Conservation (phyloP, 2,329 filamentous ascomycete genomes). For the Amauroascus niger region DNA sequence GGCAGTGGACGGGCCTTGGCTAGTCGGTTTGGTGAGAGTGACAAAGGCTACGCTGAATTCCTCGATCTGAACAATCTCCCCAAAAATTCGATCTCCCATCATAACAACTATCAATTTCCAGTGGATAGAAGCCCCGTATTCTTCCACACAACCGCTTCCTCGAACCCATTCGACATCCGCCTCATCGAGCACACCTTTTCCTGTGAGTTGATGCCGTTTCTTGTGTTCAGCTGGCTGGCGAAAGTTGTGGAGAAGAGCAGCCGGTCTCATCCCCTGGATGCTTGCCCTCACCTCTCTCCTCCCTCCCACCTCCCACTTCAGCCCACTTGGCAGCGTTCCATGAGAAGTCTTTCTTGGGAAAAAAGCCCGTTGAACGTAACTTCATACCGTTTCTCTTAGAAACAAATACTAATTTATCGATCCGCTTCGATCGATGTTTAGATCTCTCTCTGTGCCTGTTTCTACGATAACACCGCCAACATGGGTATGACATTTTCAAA, state of each 20-base stretch:
- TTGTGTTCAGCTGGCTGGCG: background rate
- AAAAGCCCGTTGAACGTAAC: background rate
- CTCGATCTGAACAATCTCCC: conserved; percentile 26
- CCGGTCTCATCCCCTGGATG: conserved; percentile 10
- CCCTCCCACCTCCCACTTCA: conserved; percentile 11
- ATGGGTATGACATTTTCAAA: conserved; percentile 99
- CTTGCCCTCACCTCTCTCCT: conserved; percentile 4
- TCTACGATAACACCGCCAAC: conserved; percentile 39
- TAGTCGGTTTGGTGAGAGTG: conserved; percentile 19
- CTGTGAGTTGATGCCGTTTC: conserved; percentile 7
- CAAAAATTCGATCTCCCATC: conserved; percentile 26
- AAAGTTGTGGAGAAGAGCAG: background rate
- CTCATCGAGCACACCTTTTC: background rate
- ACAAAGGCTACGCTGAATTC: conserved; percentile 34
- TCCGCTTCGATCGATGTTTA: conserved; percentile 12
- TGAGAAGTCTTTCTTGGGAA: background rate
- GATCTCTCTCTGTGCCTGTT: conserved; percentile 1
- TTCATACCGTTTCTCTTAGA: background rate
- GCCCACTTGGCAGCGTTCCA: conserved; percentile 11
- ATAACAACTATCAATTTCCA: conserved; percentile 16
- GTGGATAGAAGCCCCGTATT: conserved; percentile 14
- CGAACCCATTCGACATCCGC: conserved; percentile 1
- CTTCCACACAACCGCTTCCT: conserved; percentile 4
- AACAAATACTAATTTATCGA: conserved; percentile 11
- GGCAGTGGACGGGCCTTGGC: conserved; percentile 6